Percentiles rank a stretch among this genome's conserved stretches.
Conservation (phyloP, 1,284 basidiomycete genomes). For the Ganoderma resinaceum region DNA sequence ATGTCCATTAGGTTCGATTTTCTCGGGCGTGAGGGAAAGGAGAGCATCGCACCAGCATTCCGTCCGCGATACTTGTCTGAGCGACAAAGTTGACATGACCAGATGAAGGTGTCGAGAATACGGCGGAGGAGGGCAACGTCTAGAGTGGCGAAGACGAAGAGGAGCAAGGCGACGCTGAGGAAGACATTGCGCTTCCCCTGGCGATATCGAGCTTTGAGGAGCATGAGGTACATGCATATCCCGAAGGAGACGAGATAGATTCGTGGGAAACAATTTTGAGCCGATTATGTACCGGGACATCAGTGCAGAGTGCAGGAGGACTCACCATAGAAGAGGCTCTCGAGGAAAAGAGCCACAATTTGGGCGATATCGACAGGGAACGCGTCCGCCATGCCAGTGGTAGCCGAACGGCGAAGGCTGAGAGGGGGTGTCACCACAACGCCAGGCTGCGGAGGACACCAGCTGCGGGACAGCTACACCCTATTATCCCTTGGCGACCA, state of each 20-base stretch:
- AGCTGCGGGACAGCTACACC: too few relatives aligned
- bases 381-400: not conserved
- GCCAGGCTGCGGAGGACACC: too few relatives aligned
- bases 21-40: not conserved
- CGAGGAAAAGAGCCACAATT: slow-evolving; percentile 19
- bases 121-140: slow-evolving; percentile 34
- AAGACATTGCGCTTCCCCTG: not conserved
- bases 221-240: not conserved
- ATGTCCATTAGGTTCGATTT: not conserved
- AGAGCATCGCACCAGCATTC: not conserved
- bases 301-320: not conserved
- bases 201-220: slow-evolving; percentile 4
- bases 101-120: slow-evolving; percentile 37
- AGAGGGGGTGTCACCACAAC: too few relatives aligned
- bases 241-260: slow-evolving; percentile 11
- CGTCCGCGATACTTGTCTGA: not conserved
- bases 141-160: slow-evolving; percentile 32
- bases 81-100: slow-evolving; percentile 12
- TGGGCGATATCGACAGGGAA: not conserved
- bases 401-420: not conserved
- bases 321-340: slow-evolving; percentile 21
- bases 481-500: too few relatives aligned
- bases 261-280: slow-evolving; percentile 7
- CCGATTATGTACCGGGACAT: not conserved
- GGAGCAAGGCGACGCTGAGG: slow-evolving; percentile 17